Conservation (phyloP, 2,329 filamentous ascomycete species). For the Aureobasidium musti region DNA sequence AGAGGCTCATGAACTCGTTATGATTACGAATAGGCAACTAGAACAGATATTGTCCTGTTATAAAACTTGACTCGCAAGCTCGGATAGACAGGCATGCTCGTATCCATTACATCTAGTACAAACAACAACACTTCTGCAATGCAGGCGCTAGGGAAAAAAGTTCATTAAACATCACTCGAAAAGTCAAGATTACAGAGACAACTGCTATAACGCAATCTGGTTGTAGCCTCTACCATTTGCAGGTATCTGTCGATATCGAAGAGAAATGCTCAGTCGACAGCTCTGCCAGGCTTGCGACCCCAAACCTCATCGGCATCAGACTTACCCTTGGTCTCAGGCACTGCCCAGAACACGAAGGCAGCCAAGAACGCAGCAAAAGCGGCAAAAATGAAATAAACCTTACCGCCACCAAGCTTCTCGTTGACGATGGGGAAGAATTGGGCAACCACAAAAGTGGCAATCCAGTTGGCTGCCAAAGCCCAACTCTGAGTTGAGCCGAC, state of each 20-base stretch:
- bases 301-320: constrained; percentile 86
- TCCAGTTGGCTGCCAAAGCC: constrained; percentile 82
- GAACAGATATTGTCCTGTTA: not conserved
- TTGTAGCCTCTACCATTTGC: not conserved
- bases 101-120: too few relatives aligned
- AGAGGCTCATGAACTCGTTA: not conserved
- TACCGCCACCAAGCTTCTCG: constrained; percentile 73
- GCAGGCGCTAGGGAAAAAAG: not conserved
- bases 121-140: not conserved
- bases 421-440: constrained; percentile 94
- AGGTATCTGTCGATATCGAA: not conserved
- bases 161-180: not conserved
- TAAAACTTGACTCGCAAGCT: too few relatives aligned
- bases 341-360: constrained; percentile 67
- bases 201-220: not conserved
- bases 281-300: constrained; percentile 58
- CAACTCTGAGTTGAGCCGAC: constrained; percentile 90
- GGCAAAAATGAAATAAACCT: constrained; percentile 91
- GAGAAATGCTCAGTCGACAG: constrained; percentile 13
- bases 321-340: constrained; percentile 89
- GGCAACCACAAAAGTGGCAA: constrained; percentile 86
- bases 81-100: too few relatives aligned
- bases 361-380: constrained; percentile 68
- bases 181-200: not conserved
- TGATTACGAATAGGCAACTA: not conserved